Base-by-base conservation (phyloP, 1,284 basidiomycete species). In the Sporisorium reilianum region DNA sequence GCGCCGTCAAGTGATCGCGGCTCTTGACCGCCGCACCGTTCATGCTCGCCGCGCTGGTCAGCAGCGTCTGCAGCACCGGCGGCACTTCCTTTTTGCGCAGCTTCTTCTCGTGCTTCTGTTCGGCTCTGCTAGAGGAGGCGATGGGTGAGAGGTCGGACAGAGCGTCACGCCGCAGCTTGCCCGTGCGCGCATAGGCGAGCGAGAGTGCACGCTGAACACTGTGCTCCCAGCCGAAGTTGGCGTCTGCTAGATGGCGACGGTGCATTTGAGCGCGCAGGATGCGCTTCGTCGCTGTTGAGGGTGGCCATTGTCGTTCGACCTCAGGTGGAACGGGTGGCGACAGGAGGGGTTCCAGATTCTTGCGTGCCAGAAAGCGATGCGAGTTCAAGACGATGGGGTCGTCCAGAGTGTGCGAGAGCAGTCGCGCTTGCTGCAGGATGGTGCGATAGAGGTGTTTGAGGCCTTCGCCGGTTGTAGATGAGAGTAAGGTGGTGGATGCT, bases 371-470 rank as follows among this genome's bases (percentile, higher is more conserved):
- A 22, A 53, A 66, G 9, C 66, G 66, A 48, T 75, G 72, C 6
- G 66, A 75, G 7, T 30, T 22, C 25, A 38, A 54, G 18, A 75
- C n/a, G 41, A 64, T 36, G 1, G 66, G 66, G 30, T 75, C 72
- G 25, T 53, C 28, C 1, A 69, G 38, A 0, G 66, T 70, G 40
- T 32, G 26, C 10, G 72, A 46, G 8, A 75, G 64, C 0, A 75
- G 52, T 12, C 72, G 66, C 1, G 72, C 72, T 57, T 75, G 72
- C 2, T 48, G 49, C 6, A 75, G 54, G 7, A 75, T 30, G 0
- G 72, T 70, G 4, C 72, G 63, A 34, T 75, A 75, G 22, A 75
- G 66, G 28, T 68, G 71, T 45, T 59, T 64, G 22, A 69, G 25
- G 0, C 58, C 65, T 56, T 74, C 65, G 1, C n/a, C 12, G 9